Conservation (phyloP, 768 basidiomycete genomes). For the Boletus rufocinnamomeus region DNA sequence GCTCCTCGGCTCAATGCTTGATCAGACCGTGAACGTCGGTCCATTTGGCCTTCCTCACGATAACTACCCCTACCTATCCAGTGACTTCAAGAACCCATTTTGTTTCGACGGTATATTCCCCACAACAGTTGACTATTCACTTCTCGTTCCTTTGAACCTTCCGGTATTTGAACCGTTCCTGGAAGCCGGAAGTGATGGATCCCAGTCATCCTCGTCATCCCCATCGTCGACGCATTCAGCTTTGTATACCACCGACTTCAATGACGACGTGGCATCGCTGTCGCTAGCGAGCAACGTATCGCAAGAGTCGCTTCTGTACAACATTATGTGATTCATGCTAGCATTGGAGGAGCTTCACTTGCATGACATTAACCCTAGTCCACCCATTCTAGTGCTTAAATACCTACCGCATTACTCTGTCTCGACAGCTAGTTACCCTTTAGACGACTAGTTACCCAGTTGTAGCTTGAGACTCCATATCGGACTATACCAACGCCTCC, state of each 20-base stretch:
- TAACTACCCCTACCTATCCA: slow-evolving; percentile 3
- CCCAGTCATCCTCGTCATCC: slow-evolving; percentile 25
- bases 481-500: slow-evolving; percentile 1
- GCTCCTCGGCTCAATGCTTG: slow-evolving; percentile 1
- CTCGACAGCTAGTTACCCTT: slow-evolving; percentile 2
- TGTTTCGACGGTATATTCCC: slow-evolving; percentile 8
- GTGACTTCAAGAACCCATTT: slow-evolving; percentile 4
- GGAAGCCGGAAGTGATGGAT: slow-evolving; percentile 18
- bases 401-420: background rate
- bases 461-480: background rate
- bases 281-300: slow-evolving; percentile 11
- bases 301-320: slow-evolving; percentile 18
- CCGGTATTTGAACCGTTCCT: slow-evolving; percentile 18
- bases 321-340: slow-evolving; percentile 18
- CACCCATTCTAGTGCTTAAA: slow-evolving; percentile 15
- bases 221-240: slow-evolving; percentile 28
- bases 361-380: background rate
- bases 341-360: slow-evolving; percentile 4
- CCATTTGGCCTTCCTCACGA: slow-evolving; percentile 2
- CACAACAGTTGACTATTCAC: slow-evolving; percentile 7
- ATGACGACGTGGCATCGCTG: slow-evolving; percentile 10
- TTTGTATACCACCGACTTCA: slow-evolving; percentile 13
- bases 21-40: slow-evolving; percentile 4
- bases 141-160: slow-evolving; percentile 9
- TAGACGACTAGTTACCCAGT: slow-evolving; percentile 4